Percentiles rank a stretch among this genome's conserved stretches.
phyloP scores from a whole-genome alignment of 2,329 filamentous ascomycete species.

The Harringtonia lauricola region DNA sequence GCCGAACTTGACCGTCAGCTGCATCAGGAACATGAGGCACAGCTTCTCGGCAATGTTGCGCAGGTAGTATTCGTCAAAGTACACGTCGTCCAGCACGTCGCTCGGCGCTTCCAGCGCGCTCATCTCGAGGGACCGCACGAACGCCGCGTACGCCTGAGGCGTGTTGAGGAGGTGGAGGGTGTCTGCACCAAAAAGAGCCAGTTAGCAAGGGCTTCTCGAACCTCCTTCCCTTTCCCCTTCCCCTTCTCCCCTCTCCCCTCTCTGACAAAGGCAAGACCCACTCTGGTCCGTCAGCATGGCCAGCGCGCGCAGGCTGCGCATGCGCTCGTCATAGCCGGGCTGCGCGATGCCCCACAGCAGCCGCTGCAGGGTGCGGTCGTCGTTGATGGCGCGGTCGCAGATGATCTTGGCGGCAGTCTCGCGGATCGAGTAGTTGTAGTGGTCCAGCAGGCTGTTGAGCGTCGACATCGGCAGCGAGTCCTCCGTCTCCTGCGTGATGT shows the following conservation, averaged over 20 bases:
- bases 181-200: slow-evolving; percentile 19
- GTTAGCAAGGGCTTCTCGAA: too few relatives aligned
- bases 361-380: slow-evolving; percentile 35
- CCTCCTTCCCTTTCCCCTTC: too few relatives aligned
- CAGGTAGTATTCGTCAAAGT: slow-evolving; percentile 52
- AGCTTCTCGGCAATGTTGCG: slow-evolving; percentile 51
- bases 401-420: slow-evolving; percentile 54
- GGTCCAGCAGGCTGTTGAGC: slow-evolving; percentile 54
- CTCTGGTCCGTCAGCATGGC: slow-evolving; percentile 41
- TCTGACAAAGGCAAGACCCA: too few relatives aligned
- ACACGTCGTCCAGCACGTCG: slow-evolving; percentile 39
- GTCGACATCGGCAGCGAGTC: slow-evolving; percentile 58
- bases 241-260: too few relatives aligned
- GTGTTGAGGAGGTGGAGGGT: slow-evolving; percentile 37
- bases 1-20: slow-evolving; percentile 50
- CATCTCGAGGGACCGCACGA: slow-evolving; percentile 50
- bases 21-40: slow-evolving; percentile 44
- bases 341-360: slow-evolving; percentile 48
- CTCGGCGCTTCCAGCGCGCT: slow-evolving; percentile 38
- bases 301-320: slow-evolving; percentile 44
- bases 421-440: slow-evolving; percentile 62
- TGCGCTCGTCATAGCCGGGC: slow-evolving; percentile 46
- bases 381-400: slow-evolving; percentile 47
- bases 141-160: slow-evolving; percentile 39
- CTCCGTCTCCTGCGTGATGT: slow-evolving; percentile 66